These are phyloP conservation scores for Globisporangium okanoganense DNA, from an alignment of 352 stramenopile genomes.

Conservation along the genomic window DNA sequence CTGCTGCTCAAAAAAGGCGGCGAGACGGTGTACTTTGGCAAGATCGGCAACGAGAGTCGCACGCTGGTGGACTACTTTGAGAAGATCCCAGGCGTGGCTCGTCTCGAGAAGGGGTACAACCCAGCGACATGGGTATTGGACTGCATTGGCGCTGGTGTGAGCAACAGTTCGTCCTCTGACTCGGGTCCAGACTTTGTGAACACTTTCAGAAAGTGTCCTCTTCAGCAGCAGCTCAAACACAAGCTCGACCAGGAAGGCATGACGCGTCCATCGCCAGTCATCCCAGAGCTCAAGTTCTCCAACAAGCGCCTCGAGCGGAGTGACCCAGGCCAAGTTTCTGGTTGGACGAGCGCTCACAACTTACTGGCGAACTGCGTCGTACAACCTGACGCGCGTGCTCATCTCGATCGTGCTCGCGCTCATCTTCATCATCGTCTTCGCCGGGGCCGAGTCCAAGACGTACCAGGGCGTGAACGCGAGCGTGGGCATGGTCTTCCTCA, in stretches of 20 bases:
- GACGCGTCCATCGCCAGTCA: neutral
- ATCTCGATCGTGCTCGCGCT: slow-evolving; percentile 29
- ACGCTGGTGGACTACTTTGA: slow-evolving; percentile 50
- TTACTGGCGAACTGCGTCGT: slow-evolving; percentile 85
- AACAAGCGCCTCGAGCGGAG: neutral
- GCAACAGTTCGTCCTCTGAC: no score
- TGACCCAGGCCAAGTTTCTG: no score
- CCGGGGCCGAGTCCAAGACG: neutral
- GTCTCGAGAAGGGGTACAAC: neutral
- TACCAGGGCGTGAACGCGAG: neutral
- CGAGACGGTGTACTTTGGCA: no score
- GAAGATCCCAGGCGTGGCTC: slow-evolving; percentile 26
- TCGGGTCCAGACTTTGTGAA: no score
- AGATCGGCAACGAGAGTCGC: no score
- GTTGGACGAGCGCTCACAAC: no score
- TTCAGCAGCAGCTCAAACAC: no score
- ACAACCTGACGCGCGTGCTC: slow-evolving; percentile 71
- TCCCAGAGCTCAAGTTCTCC: neutral
- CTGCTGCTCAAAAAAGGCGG: no score
- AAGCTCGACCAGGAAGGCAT: neutral
- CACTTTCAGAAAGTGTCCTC: no score
- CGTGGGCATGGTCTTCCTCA: neutral
- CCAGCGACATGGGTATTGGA: neutral
- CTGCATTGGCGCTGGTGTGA: neutral
- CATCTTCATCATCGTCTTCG: neutral